Conservation (phyloP, 257 asterid species). For the Plantago major region DNA sequence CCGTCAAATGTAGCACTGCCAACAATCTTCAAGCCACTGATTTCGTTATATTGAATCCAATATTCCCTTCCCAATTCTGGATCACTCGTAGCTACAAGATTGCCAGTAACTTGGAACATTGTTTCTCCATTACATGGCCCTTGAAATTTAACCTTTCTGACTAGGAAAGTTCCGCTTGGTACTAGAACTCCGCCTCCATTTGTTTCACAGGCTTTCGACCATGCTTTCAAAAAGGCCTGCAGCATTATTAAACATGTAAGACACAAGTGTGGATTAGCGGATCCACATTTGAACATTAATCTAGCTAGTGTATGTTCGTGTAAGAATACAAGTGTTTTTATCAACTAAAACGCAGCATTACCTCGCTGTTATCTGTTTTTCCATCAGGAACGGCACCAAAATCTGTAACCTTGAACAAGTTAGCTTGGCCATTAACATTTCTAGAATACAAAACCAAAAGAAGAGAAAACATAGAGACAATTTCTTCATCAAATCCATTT, state of each 20-base stretch:
- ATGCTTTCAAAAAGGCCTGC: constrained; percentile 39
- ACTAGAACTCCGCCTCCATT: constrained; percentile 29
- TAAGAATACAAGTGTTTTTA: too few relatives aligned
- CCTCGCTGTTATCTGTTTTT: constrained; percentile 31
- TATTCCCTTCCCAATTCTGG: not conserved
- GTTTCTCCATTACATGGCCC: constrained; percentile 35
- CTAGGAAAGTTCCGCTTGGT: constrained; percentile 39
- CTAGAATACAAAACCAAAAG: not conserved
- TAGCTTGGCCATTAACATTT: not conserved
- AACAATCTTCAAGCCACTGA: not conserved
- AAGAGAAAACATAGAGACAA: not conserved
- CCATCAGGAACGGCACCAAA: constrained; percentile 42
- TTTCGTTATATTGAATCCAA: constrained; percentile 9
- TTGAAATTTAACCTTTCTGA: constrained; percentile 19
- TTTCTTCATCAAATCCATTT: not conserved
- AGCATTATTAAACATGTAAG: not conserved
- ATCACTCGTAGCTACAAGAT: constrained; percentile 14
- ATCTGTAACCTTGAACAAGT: constrained; percentile 23
- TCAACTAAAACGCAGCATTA: too few relatives aligned
- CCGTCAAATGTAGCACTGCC: constrained; percentile 28
- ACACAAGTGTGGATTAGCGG: not conserved
- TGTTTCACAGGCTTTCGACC: constrained; percentile 45
- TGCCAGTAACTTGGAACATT: not conserved
- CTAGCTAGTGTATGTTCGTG: too few relatives aligned
- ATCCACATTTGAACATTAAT: too few relatives aligned